Evolutionary conservation across 257 asterid genomes (phyloP).

Genomic region (Capsicum rhomboideum): DNA sequence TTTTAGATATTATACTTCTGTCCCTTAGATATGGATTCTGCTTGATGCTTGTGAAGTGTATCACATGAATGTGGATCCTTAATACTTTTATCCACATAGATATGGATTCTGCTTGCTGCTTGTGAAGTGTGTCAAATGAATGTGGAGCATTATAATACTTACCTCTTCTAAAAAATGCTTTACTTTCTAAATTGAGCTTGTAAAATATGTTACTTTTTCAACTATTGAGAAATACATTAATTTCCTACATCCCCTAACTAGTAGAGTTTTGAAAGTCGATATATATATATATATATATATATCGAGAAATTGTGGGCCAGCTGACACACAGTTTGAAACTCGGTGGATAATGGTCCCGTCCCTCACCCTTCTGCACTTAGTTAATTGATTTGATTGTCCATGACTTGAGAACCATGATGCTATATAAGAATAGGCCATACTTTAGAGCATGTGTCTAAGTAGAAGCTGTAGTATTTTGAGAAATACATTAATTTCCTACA

Average conservation of each 20-base stretch:
- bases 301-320: not conserved
- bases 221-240: not conserved
- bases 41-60: constrained; percentile 1
- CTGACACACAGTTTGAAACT: not conserved
- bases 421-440: not conserved
- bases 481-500: too few relatives aligned
- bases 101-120: not conserved
- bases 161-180: not conserved
- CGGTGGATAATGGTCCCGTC: not conserved
- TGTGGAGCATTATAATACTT: not conserved
- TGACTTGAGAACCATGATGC: not conserved
- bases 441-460: not conserved
- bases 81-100: not conserved
- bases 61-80: not conserved
- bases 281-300: not conserved
- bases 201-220: not conserved
- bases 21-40: not conserved
- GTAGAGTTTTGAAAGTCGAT: not conserved
- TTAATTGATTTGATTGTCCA: not conserved
- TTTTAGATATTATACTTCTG: constrained; percentile 1
- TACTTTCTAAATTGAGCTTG: not conserved
- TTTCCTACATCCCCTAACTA: not conserved
- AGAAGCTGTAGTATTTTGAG: not conserved
- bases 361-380: not conserved
- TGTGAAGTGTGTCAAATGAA: not conserved